These are phyloP conservation scores for Elsinoe necatrix DNA, from an alignment of 2,329 filamentous ascomycete species.

Conservation along the genomic window DNA sequence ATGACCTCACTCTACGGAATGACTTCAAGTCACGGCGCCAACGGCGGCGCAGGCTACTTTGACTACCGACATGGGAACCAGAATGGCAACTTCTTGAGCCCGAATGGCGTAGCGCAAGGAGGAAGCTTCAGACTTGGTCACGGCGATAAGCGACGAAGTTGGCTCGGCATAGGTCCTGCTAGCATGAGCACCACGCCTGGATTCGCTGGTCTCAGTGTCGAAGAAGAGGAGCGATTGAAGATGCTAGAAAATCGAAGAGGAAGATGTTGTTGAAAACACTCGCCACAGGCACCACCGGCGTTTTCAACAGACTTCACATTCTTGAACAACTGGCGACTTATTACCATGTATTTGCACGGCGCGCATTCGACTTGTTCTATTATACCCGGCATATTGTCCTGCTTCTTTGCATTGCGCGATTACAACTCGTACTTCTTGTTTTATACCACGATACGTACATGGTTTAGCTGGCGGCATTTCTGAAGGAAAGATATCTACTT, in stretches of 20 bases:
- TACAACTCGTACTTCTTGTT: neutral
- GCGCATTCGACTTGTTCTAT: neutral
- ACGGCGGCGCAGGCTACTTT: conserved; percentile 36
- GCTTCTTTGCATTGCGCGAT: neutral
- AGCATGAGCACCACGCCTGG: conserved; percentile 42
- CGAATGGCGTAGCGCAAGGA: neutral
- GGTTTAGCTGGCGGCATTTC: neutral
- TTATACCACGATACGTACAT: neutral
- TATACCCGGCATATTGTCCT: neutral
- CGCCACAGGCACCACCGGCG: neutral
- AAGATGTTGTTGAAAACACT: conserved; percentile 23
- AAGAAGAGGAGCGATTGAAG: conserved; percentile 21
- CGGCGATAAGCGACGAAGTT: conserved; percentile 57
- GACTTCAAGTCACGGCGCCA: conserved; percentile 21
- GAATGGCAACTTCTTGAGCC: conserved; percentile 27
- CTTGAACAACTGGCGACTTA: neutral
- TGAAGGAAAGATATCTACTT: neutral
- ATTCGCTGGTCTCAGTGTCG: conserved; percentile 22
- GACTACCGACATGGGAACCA: conserved; percentile 38
- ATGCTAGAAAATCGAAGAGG: conserved; percentile 21
- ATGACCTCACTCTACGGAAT: conserved; percentile 17
- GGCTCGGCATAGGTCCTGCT: conserved; percentile 42
- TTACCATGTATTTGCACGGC: neutral
- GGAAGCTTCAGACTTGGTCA: conserved; percentile 49
- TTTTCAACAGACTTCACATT: too few species aligned